A percentile compares a stretch with the other conserved stretches of the same genome.
phyloP scores from a whole-genome alignment of 1,139 yeast species.

The Candida buenavistaensis region DNA sequence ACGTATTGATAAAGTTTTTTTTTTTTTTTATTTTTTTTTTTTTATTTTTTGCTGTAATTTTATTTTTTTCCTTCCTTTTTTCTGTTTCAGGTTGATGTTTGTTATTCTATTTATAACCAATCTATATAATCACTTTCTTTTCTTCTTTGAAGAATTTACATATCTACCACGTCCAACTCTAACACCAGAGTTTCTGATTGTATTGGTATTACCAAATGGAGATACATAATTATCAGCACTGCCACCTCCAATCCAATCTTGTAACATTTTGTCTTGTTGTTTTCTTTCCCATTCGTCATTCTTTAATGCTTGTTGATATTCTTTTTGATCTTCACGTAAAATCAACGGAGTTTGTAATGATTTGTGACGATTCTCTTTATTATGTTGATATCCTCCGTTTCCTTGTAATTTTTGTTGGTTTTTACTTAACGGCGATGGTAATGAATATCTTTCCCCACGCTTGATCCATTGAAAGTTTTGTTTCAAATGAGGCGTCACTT shows the following conservation, averaged over 20 bases:
- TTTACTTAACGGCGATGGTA: conserved; percentile 72
- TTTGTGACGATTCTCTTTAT: conserved; percentile 57
- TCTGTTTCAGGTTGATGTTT: no score
- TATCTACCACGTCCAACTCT: conserved; percentile 80
- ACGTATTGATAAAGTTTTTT: background rate
- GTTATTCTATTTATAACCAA: no score
- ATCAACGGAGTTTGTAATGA: conserved; percentile 54
- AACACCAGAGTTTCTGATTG: conserved; percentile 65
- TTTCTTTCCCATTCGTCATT: conserved; percentile 86
- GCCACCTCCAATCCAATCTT: conserved; percentile 93
- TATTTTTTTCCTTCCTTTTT: background rate
- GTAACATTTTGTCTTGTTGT: conserved; percentile 79
- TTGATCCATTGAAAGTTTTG: conserved; percentile 92
- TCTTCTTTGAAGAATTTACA: conserved; percentile 62
- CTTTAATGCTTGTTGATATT: conserved; percentile 83
- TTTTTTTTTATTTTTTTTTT: background rate
- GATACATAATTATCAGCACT: conserved; percentile 88
- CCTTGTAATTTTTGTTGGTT: conserved; percentile 63
- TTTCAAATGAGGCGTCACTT: conserved; percentile 86
- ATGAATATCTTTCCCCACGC: conserved; percentile 77
- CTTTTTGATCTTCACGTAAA: conserved; percentile 91
- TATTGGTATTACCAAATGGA: conserved; percentile 76
- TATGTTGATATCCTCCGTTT: conserved; percentile 71
- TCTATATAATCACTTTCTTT: conserved; percentile 26
- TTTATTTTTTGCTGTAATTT: background rate